phyloP scores from a whole-genome alignment of 345 rosid genomes.

The Eucalyptus microcorys region DNA sequence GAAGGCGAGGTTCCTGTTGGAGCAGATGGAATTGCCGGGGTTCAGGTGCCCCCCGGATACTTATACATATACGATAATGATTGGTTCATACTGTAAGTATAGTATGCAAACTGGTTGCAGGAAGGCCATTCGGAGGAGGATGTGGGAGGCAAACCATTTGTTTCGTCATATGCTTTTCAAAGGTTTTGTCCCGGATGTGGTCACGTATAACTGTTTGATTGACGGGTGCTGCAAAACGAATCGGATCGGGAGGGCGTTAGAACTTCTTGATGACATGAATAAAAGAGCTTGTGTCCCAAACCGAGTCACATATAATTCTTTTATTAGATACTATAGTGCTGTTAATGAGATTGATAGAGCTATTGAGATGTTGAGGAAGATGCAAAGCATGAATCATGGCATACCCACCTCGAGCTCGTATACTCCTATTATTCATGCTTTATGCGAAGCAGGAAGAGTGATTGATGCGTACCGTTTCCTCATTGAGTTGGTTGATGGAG shows the following conservation, averaged over 20 bases:
- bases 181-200: conserved; percentile 75
- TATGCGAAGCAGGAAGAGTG: conserved; percentile 56
- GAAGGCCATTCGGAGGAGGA: conserved; percentile 67
- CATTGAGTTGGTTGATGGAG: conserved; percentile 56
- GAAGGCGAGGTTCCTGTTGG: conserved; percentile 60
- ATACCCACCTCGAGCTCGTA: conserved; percentile 52
- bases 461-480: conserved; percentile 53
- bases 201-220: conserved; percentile 78
- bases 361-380: conserved; percentile 62
- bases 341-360: conserved; percentile 72
- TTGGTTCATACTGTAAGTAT: conserved; percentile 62
- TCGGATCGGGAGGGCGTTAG: conserved; percentile 65
- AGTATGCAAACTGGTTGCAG: conserved; percentile 76
- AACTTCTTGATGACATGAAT: conserved; percentile 67
- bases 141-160: conserved; percentile 85
- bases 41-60: conserved; percentile 62
- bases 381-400: conserved; percentile 64
- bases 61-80: conserved; percentile 63
- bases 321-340: conserved; percentile 61
- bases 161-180: conserved; percentile 76
- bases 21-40: conserved; percentile 83
- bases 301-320: conserved; percentile 63
- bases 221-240: conserved; percentile 78
- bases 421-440: conserved; percentile 70
- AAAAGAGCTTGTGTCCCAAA: conserved; percentile 64